Evolutionary conservation across 2,329 filamentous ascomycete species (phyloP).

Genomic region (Chlorencoelia australis): DNA sequence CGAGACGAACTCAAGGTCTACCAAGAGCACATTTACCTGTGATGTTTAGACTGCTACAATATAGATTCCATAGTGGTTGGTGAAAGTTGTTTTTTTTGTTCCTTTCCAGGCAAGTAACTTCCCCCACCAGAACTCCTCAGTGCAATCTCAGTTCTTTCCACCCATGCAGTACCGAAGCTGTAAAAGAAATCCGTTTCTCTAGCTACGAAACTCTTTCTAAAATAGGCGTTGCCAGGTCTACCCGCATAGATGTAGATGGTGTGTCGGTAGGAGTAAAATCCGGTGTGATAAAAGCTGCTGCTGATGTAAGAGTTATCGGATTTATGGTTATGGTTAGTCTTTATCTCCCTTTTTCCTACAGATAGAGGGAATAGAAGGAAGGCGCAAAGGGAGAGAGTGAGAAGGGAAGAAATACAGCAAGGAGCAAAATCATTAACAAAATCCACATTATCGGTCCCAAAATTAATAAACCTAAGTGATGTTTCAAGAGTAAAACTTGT

Average conservation of each 20-base stretch:
- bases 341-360: no score
- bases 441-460: slow-evolving; percentile 57
- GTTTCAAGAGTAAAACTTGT: slow-evolving; percentile 53
- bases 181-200: slow-evolving; percentile 62
- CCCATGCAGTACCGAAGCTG: slow-evolving; percentile 48
- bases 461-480: slow-evolving; percentile 52
- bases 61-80: slow-evolving; percentile 59
- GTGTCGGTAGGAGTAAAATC: slow-evolving; percentile 59
- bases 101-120: slow-evolving; percentile 62
- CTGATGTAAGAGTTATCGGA: no score
- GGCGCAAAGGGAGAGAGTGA: no score
- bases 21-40: slow-evolving; percentile 40
- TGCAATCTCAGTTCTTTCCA: slow-evolving; percentile 42
- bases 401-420: slow-evolving; percentile 15
- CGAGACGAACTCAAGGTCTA: slow-evolving; percentile 34
- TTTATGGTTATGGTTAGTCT: no score
- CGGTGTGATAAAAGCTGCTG: slow-evolving; percentile 55
- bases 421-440: slow-evolving; percentile 50
- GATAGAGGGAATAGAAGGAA: no score
- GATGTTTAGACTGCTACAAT: slow-evolving; percentile 36
- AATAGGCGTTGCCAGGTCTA: slow-evolving; percentile 56
- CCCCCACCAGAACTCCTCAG: slow-evolving; percentile 55
- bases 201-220: slow-evolving; percentile 48
- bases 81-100: slow-evolving; percentile 56
- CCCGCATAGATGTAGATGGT: slow-evolving; percentile 46